Percentiles rank a stretch among this genome's conserved stretches.
phyloP scores from a whole-genome alignment of 1,284 basidiomycete genomes.

The Lignosus rhinocerotis region DNA sequence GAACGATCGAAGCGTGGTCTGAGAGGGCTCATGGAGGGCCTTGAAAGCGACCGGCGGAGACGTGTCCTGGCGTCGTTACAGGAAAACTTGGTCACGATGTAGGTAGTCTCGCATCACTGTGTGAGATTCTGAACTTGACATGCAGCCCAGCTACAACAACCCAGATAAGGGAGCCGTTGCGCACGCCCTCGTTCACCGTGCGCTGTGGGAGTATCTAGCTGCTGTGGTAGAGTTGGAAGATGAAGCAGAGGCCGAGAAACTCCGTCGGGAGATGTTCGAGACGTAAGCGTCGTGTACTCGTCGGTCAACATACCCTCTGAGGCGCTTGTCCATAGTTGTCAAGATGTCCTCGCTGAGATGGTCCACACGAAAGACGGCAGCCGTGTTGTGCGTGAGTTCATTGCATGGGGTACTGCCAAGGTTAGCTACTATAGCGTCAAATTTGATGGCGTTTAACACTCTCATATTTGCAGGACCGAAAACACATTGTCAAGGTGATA shows the following conservation, averaged over 20 bases:
- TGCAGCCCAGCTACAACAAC: constrained; percentile 72
- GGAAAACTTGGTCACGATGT: constrained; percentile 79
- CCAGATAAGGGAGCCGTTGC: constrained; percentile 85
- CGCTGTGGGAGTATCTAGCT: constrained; percentile 74
- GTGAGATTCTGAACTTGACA: background rate
- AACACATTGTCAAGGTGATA: constrained; percentile 82
- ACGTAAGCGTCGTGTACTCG: constrained; percentile 32
- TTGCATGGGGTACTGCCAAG: constrained; percentile 81
- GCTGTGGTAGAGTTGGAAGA: constrained; percentile 53
- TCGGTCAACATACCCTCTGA: background rate
- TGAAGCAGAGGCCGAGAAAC: constrained; percentile 61
- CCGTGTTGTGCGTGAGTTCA: constrained; percentile 80
- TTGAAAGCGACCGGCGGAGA: constrained; percentile 61
- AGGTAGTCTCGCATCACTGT: constrained; percentile 30
- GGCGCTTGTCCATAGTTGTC: constrained; percentile 47
- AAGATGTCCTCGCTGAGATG: constrained; percentile 84
- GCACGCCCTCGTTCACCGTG: constrained; percentile 84
- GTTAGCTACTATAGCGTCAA: constrained; percentile 34
- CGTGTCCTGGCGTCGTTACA: constrained; percentile 70
- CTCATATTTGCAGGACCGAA: constrained; percentile 64
- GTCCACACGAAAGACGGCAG: constrained; percentile 91
- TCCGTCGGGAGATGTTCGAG: constrained; percentile 68
- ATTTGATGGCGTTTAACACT: background rate
- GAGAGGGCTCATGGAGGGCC: constrained; percentile 63
- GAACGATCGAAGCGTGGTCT: constrained; percentile 66